Percentiles rank a stretch among this genome's conserved stretches.
Conservation (phyloP, 208 protist species). For the Leishmania turanica region DNA sequence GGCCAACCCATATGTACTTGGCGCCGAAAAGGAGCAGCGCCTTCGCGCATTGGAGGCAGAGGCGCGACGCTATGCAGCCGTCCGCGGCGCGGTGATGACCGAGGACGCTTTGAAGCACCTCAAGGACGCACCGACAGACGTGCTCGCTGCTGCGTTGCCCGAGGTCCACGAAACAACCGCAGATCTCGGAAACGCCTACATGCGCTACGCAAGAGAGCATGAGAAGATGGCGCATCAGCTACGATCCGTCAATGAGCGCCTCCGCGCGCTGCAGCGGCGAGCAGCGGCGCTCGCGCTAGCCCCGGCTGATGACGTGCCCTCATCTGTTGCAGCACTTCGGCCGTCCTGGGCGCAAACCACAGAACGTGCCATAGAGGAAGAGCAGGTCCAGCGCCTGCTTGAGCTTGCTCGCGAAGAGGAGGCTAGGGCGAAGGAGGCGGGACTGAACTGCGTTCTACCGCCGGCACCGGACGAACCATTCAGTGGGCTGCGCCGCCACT, state of each 20-base stretch:
- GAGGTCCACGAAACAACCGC: neutral
- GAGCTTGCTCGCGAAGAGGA: constrained; percentile 50
- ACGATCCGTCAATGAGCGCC: constrained; percentile 45
- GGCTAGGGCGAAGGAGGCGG: constrained; percentile 12
- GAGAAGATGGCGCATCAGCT: constrained; percentile 17
- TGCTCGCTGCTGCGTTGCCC: neutral
- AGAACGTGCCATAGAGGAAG: constrained; percentile 14
- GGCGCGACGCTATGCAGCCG: constrained; percentile 14
- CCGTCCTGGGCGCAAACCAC: constrained; percentile 23
- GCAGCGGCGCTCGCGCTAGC: constrained; percentile 20
- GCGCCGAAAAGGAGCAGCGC: constrained; percentile 15
- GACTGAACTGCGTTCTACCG: neutral
- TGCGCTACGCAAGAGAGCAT: constrained; percentile 28
- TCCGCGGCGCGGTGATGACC: neutral
- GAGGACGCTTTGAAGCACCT: neutral
- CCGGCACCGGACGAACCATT: constrained; percentile 10
- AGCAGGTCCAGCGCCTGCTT: constrained; percentile 42
- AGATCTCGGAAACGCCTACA: constrained; percentile 55
- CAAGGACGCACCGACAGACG: neutral
- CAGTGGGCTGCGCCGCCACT: constrained; percentile 8
- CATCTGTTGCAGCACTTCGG: constrained; percentile 5
- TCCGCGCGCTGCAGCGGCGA: constrained; percentile 26
- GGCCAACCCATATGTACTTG: constrained; percentile 38
- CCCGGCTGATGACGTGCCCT: constrained; percentile 12
- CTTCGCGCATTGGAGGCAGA: constrained; percentile 10